These are phyloP conservation scores for Miscanthus lutarioriparius DNA, from an alignment of 176 grass and related monocot genomes.

Conservation along the genomic window DNA sequence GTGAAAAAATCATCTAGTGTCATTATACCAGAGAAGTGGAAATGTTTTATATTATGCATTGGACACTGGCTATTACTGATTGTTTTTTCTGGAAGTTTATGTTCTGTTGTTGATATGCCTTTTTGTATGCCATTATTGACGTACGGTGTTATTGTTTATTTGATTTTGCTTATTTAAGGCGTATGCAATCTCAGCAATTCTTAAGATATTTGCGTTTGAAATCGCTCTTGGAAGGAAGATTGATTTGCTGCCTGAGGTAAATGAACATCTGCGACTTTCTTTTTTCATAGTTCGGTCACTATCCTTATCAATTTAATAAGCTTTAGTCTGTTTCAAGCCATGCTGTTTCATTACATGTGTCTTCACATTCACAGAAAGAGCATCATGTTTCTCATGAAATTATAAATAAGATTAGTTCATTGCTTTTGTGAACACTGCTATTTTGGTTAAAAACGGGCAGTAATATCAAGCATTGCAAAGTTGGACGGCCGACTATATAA, in stretches of 20 bases:
- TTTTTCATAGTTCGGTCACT: constrained; percentile 2
- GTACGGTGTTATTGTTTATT: not conserved
- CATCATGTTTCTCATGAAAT: constrained; percentile 11
- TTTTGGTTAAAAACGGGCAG: not conserved
- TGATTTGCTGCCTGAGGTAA: constrained; percentile 98
- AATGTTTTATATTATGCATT: constrained; percentile 10
- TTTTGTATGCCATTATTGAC: constrained; percentile 15
- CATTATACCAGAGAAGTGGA: not conserved
- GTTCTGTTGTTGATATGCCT: not conserved
- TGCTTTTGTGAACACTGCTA: not conserved
- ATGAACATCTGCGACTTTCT: not conserved
- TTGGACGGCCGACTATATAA: not conserved
- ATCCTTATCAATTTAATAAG: not conserved
- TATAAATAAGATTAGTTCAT: not conserved
- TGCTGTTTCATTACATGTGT: constrained; percentile 4
- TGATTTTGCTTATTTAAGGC: constrained; percentile 55
- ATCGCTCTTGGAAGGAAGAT: constrained; percentile 78
- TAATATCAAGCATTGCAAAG: not conserved
- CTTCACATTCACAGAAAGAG: constrained; percentile 26
- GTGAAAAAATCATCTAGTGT: not conserved
- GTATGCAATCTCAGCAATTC: constrained; percentile 90
- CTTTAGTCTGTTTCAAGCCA: constrained; percentile 12
- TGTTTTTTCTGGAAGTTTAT: not conserved
- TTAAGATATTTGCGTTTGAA: constrained; percentile 96
- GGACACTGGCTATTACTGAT: not conserved